These are phyloP conservation scores for Kodamaea sagamina DNA, from an alignment of 805 yeast species.

Conservation along the genomic window DNA sequence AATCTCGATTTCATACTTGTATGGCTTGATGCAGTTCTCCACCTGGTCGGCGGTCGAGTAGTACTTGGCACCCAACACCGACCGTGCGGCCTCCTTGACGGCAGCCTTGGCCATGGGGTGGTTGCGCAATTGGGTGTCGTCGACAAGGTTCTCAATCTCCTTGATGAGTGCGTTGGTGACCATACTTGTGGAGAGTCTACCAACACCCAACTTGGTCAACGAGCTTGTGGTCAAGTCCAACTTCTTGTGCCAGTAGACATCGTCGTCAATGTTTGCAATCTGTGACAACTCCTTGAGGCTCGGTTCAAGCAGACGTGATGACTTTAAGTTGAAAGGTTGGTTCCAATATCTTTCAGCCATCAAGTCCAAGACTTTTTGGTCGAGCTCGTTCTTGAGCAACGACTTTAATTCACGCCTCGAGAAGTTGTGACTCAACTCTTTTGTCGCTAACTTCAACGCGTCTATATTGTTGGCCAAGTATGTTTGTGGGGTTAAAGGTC, in stretches of 20 bases:
- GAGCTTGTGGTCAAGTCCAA: constrained; percentile 81
- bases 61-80: constrained; percentile 75
- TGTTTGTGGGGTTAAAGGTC: constrained; percentile 90
- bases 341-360: constrained; percentile 94
- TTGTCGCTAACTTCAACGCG: constrained; percentile 77
- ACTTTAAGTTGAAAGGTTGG: constrained; percentile 43
- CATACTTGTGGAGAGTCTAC: constrained; percentile 81
- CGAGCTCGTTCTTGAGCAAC: constrained; percentile 78
- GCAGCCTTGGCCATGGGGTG: constrained; percentile 86
- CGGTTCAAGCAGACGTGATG: constrained; percentile 40
- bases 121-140: constrained; percentile 70
- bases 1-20: constrained; percentile 93
- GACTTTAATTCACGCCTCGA: constrained; percentile 81
- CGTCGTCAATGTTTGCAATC: constrained; percentile 54
- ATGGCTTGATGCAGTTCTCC: constrained; percentile 97
- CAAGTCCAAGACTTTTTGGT: constrained; percentile 83
- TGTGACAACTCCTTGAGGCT: constrained; percentile 56
- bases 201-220: constrained; percentile 90
- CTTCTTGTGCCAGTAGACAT: constrained; percentile 84
- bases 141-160: constrained; percentile 74
- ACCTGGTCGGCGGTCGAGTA: constrained; percentile 97
- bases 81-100: constrained; percentile 80
- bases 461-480: constrained; percentile 92
- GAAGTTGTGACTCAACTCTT: constrained; percentile 80
- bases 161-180: constrained; percentile 77